A percentile compares a stretch with the other conserved stretches of the same genome.
Evolutionary conservation across 768 basidiomycete genomes (phyloP).

Genomic region (Mycena leptocephala): DNA sequence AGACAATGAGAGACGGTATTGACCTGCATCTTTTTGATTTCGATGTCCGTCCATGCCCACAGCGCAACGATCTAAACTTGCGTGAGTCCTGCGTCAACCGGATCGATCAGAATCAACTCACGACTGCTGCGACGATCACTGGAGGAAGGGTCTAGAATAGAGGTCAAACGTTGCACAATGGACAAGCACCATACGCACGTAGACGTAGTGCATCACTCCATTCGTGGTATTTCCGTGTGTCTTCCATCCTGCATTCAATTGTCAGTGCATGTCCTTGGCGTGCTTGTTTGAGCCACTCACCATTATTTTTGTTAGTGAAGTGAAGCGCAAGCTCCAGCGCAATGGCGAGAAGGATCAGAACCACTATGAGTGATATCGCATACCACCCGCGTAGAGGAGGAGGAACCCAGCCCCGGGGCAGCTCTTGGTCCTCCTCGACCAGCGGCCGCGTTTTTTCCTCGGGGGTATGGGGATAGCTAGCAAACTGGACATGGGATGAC

Average conservation of each 20-base stretch:
- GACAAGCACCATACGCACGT: constrained; percentile 54
- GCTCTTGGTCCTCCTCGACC: constrained; percentile 22
- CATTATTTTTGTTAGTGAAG: constrained; percentile 63
- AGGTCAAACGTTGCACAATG: constrained; percentile 9
- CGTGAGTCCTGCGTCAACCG: background rate
- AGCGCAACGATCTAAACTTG: constrained; percentile 58
- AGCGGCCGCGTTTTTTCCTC: constrained; percentile 32
- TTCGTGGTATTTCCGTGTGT: constrained; percentile 51
- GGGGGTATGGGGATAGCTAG: constrained; percentile 26
- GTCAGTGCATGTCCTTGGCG: background rate
- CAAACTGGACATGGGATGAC: constrained; percentile 35
- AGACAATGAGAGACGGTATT: constrained; percentile 1
- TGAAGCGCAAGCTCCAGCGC: constrained; percentile 64
- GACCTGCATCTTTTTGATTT: constrained; percentile 73
- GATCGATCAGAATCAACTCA: constrained; percentile 40
- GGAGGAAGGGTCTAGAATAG: constrained; percentile 65
- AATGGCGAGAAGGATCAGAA: constrained; percentile 58
- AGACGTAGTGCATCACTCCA: constrained; percentile 67
- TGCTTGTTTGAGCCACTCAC: constrained; percentile 41
- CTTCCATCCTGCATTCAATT: constrained; percentile 58
- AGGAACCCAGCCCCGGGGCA: constrained; percentile 55
- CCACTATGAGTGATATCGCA: constrained; percentile 58
- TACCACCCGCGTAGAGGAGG: constrained; percentile 64
- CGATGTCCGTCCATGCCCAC: constrained; percentile 73
- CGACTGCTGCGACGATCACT: constrained; percentile 64